phyloP scores from a whole-genome alignment of 768 basidiomycete genomes.

The Hysterangium stoloniferum region DNA sequence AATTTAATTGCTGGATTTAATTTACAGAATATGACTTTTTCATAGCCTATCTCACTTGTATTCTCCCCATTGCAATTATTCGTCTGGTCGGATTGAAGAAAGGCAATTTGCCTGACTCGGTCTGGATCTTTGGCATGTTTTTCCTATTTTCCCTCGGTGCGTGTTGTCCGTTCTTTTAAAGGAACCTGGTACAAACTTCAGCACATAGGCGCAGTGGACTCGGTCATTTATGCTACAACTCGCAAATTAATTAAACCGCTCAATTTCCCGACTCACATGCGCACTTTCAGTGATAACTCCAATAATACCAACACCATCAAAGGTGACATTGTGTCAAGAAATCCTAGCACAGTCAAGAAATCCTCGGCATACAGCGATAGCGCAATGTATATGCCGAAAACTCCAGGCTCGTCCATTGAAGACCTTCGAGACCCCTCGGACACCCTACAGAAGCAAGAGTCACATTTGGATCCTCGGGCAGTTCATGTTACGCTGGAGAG shows the following conservation, averaged over 20 bases:
- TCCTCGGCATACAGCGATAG: no score
- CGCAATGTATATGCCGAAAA: no score
- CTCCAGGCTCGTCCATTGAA: no score
- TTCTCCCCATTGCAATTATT: constrained; percentile 10
- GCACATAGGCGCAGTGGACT: constrained; percentile 6
- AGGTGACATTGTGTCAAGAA: no score
- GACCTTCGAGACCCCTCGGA: no score
- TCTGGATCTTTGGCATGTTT: constrained; percentile 11
- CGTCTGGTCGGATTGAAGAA: constrained; percentile 8
- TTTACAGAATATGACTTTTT: not conserved
- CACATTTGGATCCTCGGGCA: no score
- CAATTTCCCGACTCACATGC: constrained; percentile 6
- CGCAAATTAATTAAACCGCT: constrained; percentile 1
- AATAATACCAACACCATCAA: no score
- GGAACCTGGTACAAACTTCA: not conserved
- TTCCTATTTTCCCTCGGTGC: constrained; percentile 10
- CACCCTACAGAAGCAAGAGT: no score
- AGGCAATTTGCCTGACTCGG: not conserved
- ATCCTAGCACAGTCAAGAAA: no score
- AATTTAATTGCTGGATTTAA: not conserved
- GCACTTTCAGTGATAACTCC: not conserved
- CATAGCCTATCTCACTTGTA: constrained; percentile 8
- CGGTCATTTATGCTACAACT: constrained; percentile 9
- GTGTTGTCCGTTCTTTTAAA: not conserved
- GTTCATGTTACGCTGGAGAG: no score